phyloP scores from a whole-genome alignment of 2,329 filamentous ascomycete genomes.

The Endoconidiophora laricicola region DNA sequence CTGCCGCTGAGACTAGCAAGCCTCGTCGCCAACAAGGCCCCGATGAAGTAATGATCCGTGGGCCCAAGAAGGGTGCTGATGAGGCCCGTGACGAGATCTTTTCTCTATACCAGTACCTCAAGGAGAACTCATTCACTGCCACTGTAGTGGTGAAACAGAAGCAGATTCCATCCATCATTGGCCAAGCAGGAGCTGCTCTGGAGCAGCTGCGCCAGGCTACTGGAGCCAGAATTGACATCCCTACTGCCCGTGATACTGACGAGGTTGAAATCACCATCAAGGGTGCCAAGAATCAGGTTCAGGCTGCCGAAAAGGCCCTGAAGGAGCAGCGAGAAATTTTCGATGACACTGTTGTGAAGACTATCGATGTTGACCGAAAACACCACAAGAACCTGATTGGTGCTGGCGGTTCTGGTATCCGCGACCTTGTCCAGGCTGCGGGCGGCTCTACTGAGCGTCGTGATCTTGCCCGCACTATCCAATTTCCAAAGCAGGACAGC shows the following conservation, averaged over 20 bases:
- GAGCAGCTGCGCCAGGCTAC: conserved; percentile 74
- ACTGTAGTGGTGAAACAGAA: conserved; percentile 75
- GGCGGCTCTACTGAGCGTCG: conserved; percentile 79
- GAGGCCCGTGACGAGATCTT: conserved; percentile 82
- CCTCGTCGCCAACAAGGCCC: conserved; percentile 55
- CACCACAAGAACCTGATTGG: conserved; percentile 85
- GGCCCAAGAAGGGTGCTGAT: conserved; percentile 84
- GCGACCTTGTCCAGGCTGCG: conserved; percentile 69
- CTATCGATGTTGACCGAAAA: conserved; percentile 83
- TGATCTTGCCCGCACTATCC: conserved; percentile 73
- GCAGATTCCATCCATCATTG: conserved; percentile 87
- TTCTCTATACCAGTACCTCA: conserved; percentile 72
- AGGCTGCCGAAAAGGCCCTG: conserved; percentile 78
- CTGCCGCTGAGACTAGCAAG: conserved; percentile 41
- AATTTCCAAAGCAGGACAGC: conserved; percentile 80
- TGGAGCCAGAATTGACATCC: conserved; percentile 82
- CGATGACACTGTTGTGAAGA: conserved; percentile 73
- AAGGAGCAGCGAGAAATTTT: conserved; percentile 76
- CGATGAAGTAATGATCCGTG: conserved; percentile 82
- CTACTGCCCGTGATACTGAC: conserved; percentile 57
- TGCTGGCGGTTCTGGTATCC: conserved; percentile 67
- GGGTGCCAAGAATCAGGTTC: conserved; percentile 80
- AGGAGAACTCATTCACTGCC: conserved; percentile 69
- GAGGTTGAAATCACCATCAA: conserved; percentile 79
- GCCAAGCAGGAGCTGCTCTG: conserved; percentile 76